Percentiles rank a stretch among this genome's conserved stretches.
Conservation (phyloP, 2,329 filamentous ascomycete species). For the Aureobasidium pullulans region DNA sequence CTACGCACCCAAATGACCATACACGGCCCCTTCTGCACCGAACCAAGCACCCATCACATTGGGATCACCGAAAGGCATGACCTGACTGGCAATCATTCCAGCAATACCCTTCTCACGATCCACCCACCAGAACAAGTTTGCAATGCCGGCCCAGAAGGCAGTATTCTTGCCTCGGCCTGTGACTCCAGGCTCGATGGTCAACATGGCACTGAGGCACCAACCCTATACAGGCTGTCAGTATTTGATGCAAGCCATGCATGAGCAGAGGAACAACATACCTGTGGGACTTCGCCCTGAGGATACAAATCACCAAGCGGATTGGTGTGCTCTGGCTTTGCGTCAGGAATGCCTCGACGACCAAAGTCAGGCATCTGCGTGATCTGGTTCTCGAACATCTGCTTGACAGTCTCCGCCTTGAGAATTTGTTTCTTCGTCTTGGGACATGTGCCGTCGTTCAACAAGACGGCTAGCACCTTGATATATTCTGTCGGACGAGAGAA, state of each 20-base stretch:
- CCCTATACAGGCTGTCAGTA: constrained; percentile 36
- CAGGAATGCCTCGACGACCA: constrained; percentile 25
- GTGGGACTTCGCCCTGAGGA: constrained; percentile 19
- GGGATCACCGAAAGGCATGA: constrained; percentile 31
- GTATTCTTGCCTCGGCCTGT: constrained; percentile 29
- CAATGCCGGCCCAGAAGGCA: constrained; percentile 30
- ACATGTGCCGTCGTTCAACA: constrained; percentile 58
- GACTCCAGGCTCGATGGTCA: constrained; percentile 27
- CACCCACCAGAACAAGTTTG: constrained; percentile 33
- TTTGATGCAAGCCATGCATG: background rate
- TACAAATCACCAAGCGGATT: constrained; percentile 43
- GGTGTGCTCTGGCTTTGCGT: constrained; percentile 28
- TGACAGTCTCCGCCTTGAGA: constrained; percentile 50
- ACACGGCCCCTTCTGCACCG: constrained; percentile 23
- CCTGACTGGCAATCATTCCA: constrained; percentile 31
- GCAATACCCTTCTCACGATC: constrained; percentile 32
- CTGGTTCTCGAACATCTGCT: constrained; percentile 57
- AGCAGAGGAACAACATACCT: background rate
- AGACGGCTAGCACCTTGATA: constrained; percentile 49
- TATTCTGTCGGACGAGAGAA: constrained; percentile 56
- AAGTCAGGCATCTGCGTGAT: constrained; percentile 30
- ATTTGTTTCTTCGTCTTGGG: constrained; percentile 50
- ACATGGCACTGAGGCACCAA: constrained; percentile 47
- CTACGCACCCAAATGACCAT: constrained; percentile 1
- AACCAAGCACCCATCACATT: constrained; percentile 28